These are phyloP conservation scores for Pyrenopolyporus hunteri DNA, from an alignment of 495 filamentous ascomycete species.

Conservation along the genomic window DNA sequence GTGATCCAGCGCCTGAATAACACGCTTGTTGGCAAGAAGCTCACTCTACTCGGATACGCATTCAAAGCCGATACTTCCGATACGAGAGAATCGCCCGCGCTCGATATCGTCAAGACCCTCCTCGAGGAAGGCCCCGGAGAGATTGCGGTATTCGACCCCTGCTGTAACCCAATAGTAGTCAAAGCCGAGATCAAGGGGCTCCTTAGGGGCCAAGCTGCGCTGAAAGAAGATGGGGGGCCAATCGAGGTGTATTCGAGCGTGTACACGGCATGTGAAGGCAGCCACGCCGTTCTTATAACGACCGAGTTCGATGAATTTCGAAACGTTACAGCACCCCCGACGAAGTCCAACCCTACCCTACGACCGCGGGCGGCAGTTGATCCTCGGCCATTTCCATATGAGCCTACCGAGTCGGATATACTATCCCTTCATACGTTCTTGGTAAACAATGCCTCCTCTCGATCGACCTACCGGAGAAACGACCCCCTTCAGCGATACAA, in stretches of 20 bases:
- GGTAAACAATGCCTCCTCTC: constrained; percentile 1
- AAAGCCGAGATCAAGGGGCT: constrained; percentile 50
- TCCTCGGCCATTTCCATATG: constrained; percentile 35
- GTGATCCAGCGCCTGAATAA: constrained; percentile 72
- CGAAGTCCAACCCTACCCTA: neutral
- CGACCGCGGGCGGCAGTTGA: constrained; percentile 19
- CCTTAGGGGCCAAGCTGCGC: constrained; percentile 33
- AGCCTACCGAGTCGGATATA: constrained; percentile 44
- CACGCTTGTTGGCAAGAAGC: constrained; percentile 72
- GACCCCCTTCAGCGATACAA: constrained; percentile 43
- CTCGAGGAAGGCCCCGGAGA: constrained; percentile 66
- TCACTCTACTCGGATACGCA: constrained; percentile 76
- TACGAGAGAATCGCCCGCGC: constrained; percentile 73
- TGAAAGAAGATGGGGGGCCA: constrained; percentile 49
- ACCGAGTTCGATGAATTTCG: constrained; percentile 72
- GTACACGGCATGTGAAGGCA: constrained; percentile 58
- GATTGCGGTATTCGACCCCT: constrained; percentile 78
- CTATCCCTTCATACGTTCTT: constrained; percentile 43
- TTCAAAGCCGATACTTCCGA: constrained; percentile 86
- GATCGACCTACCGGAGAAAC: neutral
- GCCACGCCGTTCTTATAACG: constrained; percentile 63
- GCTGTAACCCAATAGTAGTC: constrained; percentile 55
- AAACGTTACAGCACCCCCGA: constrained; percentile 27
- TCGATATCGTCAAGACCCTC: constrained; percentile 69
- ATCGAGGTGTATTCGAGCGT: constrained; percentile 53